These are phyloP conservation scores for Penicillium sp. DNA, from an alignment of 2,329 filamentous ascomycete genomes.

Conservation along the genomic window DNA sequence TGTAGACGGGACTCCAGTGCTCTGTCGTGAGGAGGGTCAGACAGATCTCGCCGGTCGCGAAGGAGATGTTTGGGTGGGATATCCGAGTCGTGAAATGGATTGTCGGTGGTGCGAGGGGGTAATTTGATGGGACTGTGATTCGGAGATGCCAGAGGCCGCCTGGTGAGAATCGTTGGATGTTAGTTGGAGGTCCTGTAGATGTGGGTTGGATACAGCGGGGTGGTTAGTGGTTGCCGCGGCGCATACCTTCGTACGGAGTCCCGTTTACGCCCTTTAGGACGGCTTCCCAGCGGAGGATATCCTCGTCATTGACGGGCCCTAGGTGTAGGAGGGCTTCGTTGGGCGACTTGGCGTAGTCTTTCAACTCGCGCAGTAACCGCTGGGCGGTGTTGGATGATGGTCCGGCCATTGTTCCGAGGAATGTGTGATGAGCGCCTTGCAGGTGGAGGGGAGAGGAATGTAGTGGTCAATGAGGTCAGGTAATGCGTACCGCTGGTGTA, in stretches of 20 bases:
- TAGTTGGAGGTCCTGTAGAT: neutral
- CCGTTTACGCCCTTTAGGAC: constrained; percentile 65
- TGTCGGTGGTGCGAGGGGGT: constrained; percentile 78
- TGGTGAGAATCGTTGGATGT: constrained; percentile 32
- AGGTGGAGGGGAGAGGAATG: constrained; percentile 14
- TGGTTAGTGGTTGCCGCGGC: constrained; percentile 14
- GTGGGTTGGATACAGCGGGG: neutral
- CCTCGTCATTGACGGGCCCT: constrained; percentile 61
- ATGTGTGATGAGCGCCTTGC: neutral
- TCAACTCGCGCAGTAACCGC: constrained; percentile 67
- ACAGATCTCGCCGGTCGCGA: constrained; percentile 86
- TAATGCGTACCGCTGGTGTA: neutral
- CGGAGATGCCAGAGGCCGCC: constrained; percentile 82
- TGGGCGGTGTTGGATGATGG: constrained; percentile 54
- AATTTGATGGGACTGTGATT: constrained; percentile 76
- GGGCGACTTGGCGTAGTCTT: constrained; percentile 61
- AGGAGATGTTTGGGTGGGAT: constrained; percentile 81
- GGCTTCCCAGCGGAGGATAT: constrained; percentile 66
- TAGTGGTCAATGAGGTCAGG: constrained; percentile 8
- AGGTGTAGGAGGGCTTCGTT: constrained; percentile 64
- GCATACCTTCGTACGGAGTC: constrained; percentile 65
- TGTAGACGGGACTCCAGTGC: constrained; percentile 87
- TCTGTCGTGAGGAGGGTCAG: constrained; percentile 77
- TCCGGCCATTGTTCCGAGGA: constrained; percentile 34
- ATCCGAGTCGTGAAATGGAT: constrained; percentile 84